A percentile compares a stretch with the other conserved stretches of the same genome.
These are phyloP conservation scores for Colletotrichum aenigma DNA, from an alignment of 2,329 filamentous ascomycete species.

Conservation along the genomic window DNA sequence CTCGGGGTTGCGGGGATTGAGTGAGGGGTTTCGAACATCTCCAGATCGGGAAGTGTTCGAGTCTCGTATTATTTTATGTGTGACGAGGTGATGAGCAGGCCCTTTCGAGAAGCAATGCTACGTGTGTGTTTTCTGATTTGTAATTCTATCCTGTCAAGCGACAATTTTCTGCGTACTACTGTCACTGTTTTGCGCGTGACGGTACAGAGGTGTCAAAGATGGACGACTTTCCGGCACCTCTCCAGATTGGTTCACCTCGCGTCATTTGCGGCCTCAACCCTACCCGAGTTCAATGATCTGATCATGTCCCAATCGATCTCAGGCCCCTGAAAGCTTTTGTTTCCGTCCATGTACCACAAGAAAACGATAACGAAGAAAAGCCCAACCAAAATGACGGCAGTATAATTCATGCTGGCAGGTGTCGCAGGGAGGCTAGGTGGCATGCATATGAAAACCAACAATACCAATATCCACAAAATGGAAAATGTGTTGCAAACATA, in stretches of 20 bases:
- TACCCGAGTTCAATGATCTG: background rate
- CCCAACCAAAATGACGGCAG: background rate
- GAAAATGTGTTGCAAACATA: slow-evolving; percentile 25
- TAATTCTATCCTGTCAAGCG: background rate
- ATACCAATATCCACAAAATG: slow-evolving; percentile 19
- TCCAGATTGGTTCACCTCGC: background rate
- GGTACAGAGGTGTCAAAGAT: background rate
- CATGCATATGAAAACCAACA: slow-evolving; percentile 27
- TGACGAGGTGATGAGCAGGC: background rate
- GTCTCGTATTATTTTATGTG: background rate
- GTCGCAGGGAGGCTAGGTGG: slow-evolving; percentile 24
- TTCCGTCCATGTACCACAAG: background rate
- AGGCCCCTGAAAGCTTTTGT: background rate
- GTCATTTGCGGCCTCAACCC: background rate
- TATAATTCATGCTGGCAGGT: background rate
- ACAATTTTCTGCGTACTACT: background rate
- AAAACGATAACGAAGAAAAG: background rate
- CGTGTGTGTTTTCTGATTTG: background rate
- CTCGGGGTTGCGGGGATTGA: background rate
- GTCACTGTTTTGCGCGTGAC: background rate
- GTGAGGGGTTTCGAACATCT: background rate
- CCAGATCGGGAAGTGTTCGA: background rate
- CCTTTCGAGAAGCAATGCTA: background rate
- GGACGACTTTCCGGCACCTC: background rate
- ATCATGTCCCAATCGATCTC: background rate